Percentiles rank a stretch among this genome's conserved stretches.
phyloP scores from a whole-genome alignment of 129 eudicot genomes.

The Tanacetum coccineum region DNA sequence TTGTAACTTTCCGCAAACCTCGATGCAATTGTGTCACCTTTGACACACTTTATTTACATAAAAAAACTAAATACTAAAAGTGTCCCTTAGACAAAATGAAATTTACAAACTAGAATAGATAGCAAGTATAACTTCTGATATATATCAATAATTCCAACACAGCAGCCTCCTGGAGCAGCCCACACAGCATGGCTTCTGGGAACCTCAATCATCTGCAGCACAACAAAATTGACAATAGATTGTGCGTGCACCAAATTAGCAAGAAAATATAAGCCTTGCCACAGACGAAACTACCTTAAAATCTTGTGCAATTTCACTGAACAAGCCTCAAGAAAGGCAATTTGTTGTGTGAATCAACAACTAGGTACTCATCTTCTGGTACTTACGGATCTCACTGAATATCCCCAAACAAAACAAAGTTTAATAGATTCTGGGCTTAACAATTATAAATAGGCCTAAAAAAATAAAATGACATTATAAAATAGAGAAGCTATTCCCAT shows the following conservation, averaged over 20 bases:
- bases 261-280: background rate
- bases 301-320: conserved; percentile 91
- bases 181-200: conserved; percentile 89
- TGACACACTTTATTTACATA: too few relatives aligned
- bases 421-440: background rate
- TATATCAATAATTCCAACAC: too few relatives aligned
- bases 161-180: conserved; percentile 88
- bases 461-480: background rate
- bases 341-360: conserved; percentile 81
- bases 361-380: conserved; percentile 93
- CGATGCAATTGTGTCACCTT: too few relatives aligned
- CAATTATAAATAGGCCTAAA: background rate
- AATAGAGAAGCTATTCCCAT: too few relatives aligned
- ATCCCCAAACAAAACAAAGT: background rate
- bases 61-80: too few relatives aligned
- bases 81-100: too few relatives aligned
- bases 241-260: background rate
- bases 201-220: conserved; percentile 72
- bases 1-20: too few relatives aligned
- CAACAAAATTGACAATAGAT: background rate
- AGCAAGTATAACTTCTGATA: too few relatives aligned
- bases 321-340: conserved; percentile 91
- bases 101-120: too few relatives aligned
- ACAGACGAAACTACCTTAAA: conserved; percentile 41
- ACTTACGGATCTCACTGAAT: conserved; percentile 87